Evolutionary conservation across 176 grass and related monocot species (phyloP), one percentile per base, ranked within the genome.

Genomic region (Bolboschoenus planiculmis): DNA sequence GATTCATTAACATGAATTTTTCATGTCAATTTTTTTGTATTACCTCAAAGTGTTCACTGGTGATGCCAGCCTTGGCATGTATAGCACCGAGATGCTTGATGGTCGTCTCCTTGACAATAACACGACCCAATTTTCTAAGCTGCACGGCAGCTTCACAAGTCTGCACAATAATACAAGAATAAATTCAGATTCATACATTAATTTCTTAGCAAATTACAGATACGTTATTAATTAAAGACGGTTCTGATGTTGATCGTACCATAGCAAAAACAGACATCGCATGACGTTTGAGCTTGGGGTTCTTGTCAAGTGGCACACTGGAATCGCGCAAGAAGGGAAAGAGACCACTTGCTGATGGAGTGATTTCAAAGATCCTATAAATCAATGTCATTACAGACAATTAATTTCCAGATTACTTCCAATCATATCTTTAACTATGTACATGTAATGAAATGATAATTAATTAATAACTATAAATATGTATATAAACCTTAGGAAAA

Each of bases 361-460:
- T 68, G 33, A 88, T 88, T 48, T 84, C 82, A n/a, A 84, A 84
- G 48, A 88, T 84, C 86, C 86, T 88, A n/a, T n/a, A 56, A 61
- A 68, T 16, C 24, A 84, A 6, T 18, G 51, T 53, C 26, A 53
- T 53, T 33, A 24, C 31, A 70, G 15, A 37, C 5, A 54, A 57
- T 55, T 51, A 40, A 14, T 54, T n/a, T n/a, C n/a, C n/a, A 60
- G 5, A 27, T 56, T 58, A 40, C 13, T 71, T 37, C 1, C 24
- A 37, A 57, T 65, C 48, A 75, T 23, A 24, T 59, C 3, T 59
- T n/a, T 14, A 42, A 40, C 40, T 18, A 77, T 42, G 33, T n/a
- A n/a, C n/a, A n/a, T n/a, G n/a, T 35, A 54, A 31, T 18, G n/a
- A n/a, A n/a, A n/a, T n/a, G 78, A 13, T 39, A 78, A 50, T 43